Conservation (phyloP, 73 alveolate species). For the Tetrahymena elliotti region DNA sequence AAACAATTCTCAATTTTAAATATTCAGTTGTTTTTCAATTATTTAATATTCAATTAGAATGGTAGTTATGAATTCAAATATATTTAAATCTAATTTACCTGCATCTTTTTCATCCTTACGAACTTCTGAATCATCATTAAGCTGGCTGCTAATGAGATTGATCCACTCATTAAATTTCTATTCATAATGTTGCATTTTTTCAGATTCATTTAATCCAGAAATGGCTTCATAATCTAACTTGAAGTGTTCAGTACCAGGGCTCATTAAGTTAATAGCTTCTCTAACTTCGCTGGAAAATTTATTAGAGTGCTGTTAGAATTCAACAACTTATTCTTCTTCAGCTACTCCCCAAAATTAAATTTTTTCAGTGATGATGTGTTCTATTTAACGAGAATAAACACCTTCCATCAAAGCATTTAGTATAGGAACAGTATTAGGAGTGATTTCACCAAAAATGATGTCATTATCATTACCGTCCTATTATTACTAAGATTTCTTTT, state of each 20-base stretch:
- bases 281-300: slow-evolving; percentile 30
- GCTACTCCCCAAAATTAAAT: slow-evolving; percentile 36
- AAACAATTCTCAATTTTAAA: not conserved
- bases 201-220: slow-evolving; percentile 19
- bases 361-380: slow-evolving; percentile 5
- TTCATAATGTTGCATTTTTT: slow-evolving; percentile 22
- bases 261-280: slow-evolving; percentile 42
- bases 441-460: slow-evolving; percentile 38
- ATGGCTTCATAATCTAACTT: slow-evolving; percentile 32
- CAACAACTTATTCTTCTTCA: slow-evolving; percentile 31
- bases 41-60: not conserved
- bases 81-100: not conserved
- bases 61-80: not conserved
- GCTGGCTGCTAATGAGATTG: slow-evolving; percentile 4
- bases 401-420: slow-evolving; percentile 34
- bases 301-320: slow-evolving; percentile 27
- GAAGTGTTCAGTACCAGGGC: slow-evolving; percentile 38
- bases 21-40: not conserved
- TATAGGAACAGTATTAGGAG: slow-evolving; percentile 7
- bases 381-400: slow-evolving; percentile 21
- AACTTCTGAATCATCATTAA: slow-evolving; percentile 14
- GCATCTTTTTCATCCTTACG: slow-evolving; percentile 38
- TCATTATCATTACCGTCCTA: slow-evolving; percentile 27
- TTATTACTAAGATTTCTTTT: not conserved
- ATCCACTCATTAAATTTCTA: slow-evolving; percentile 31